phyloP scores from a whole-genome alignment of 306 rosid species.

The Dicorynia guianensis region DNA sequence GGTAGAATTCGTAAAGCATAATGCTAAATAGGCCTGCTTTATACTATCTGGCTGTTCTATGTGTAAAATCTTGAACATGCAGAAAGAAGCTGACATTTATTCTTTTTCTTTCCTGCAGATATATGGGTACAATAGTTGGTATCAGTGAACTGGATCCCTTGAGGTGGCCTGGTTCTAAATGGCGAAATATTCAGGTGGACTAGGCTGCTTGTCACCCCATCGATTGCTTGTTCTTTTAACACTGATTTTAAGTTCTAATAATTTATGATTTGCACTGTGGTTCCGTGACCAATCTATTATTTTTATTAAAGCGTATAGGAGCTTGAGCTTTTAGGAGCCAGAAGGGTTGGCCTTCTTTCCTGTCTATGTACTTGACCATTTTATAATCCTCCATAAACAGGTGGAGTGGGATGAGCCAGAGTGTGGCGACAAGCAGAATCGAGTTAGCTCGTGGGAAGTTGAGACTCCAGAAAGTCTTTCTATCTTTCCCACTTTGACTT shows the following conservation, averaged over 20 bases:
- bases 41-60: too few species aligned
- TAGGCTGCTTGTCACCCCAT: background rate
- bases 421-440: constrained; percentile 64
- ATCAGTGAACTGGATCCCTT: constrained; percentile 65
- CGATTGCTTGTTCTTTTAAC: too few species aligned
- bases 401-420: constrained; percentile 81
- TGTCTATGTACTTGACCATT: background rate
- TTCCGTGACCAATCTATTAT: background rate
- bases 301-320: background rate
- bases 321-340: background rate
- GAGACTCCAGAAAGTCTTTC: constrained; percentile 74
- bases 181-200: constrained; percentile 73
- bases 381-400: constrained; percentile 34
- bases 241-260: too few species aligned
- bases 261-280: too few species aligned
- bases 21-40: too few species aligned
- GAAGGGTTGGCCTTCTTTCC: background rate
- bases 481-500: constrained; percentile 67
- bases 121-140: constrained; percentile 66
- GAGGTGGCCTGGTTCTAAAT: constrained; percentile 74
- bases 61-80: background rate
- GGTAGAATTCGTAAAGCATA: background rate
- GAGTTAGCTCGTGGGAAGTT: constrained; percentile 71
- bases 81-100: background rate
- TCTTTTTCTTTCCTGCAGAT: constrained; percentile 51